phyloP scores from a whole-genome alignment of 305 asterid genomes.

The Plantago coronopus region DNA sequence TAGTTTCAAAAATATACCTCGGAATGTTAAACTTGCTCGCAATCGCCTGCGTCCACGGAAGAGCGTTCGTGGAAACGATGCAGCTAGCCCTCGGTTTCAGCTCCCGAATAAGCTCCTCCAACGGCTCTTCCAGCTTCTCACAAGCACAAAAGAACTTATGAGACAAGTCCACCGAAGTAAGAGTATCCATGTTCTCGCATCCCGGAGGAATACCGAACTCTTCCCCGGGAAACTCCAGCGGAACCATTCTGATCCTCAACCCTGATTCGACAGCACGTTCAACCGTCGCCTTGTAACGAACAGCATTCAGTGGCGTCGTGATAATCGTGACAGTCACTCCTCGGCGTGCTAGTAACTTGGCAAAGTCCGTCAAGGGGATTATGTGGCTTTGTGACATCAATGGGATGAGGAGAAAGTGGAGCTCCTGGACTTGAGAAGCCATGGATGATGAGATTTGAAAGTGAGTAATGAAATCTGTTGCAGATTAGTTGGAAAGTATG shows the following conservation, averaged over 20 bases:
- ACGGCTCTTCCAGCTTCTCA: conserved; percentile 28
- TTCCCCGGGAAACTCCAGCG: conserved; percentile 37
- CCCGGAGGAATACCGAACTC: conserved; percentile 51
- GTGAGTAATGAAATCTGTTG: too few species aligned
- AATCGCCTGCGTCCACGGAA: conserved; percentile 44
- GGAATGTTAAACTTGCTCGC: conserved; percentile 37
- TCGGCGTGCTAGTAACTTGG: conserved; percentile 28
- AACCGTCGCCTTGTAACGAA: conserved; percentile 22
- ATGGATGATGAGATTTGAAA: conserved; percentile 19
- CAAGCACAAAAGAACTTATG: conserved; percentile 32
- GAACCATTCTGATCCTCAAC: conserved; percentile 29
- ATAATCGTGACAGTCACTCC: conserved; percentile 36
- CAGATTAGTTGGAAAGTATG: too few species aligned
- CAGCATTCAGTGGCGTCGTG: conserved; percentile 40
- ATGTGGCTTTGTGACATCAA: conserved; percentile 39
- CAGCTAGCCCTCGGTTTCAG: conserved; percentile 38
- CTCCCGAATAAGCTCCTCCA: conserved; percentile 27
- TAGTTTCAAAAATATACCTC: conserved; percentile 47
- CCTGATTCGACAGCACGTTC: conserved; percentile 22
- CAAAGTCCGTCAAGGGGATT: conserved; percentile 40
- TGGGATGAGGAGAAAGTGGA: conserved; percentile 41
- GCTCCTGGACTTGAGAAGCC: conserved; percentile 16
- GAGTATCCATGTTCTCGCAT: conserved; percentile 49
- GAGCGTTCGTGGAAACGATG: conserved; percentile 35
- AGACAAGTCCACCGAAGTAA: conserved; percentile 27